Percentiles rank a stretch among this genome's conserved stretches.
Conservation (phyloP, 352 stramenopile species). For the Phytophthora citricola region DNA sequence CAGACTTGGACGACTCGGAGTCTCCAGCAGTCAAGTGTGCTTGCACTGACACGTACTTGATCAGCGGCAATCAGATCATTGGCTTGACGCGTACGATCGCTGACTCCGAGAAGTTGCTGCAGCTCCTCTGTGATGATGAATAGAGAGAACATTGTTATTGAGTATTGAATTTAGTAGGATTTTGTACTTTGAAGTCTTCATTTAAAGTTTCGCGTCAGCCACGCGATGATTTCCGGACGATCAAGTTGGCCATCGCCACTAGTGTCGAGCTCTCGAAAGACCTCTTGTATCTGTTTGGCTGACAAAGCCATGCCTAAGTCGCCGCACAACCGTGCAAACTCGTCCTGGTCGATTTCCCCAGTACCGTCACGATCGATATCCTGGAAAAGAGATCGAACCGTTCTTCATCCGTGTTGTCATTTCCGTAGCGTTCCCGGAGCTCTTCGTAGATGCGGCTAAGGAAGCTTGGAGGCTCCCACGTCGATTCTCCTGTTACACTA, state of each 20-base stretch:
- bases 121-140: slow-evolving; percentile 62
- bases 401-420: slow-evolving; percentile 58
- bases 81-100: slow-evolving; percentile 81
- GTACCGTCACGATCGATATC: slow-evolving; percentile 70
- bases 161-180: slow-evolving; percentile 10
- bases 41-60: slow-evolving; percentile 81
- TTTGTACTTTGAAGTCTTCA: slow-evolving; percentile 11
- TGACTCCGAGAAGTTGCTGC: slow-evolving; percentile 80
- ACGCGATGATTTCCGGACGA: slow-evolving; percentile 64
- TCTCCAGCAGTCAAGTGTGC: slow-evolving; percentile 56
- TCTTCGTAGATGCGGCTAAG: slow-evolving; percentile 65
- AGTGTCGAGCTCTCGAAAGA: slow-evolving; percentile 68
- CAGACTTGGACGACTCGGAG: slow-evolving; percentile 33
- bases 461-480: slow-evolving; percentile 65
- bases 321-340: slow-evolving; percentile 70
- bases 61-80: slow-evolving; percentile 78
- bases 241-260: slow-evolving; percentile 68
- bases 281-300: slow-evolving; percentile 55
- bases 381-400: slow-evolving; percentile 72
- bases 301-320: slow-evolving; percentile 76
- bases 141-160: slow-evolving; percentile 31
- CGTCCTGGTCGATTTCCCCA: slow-evolving; percentile 65
- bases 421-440: slow-evolving; percentile 55
- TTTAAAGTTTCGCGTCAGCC: slow-evolving; percentile 58
- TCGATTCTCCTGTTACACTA: slow-evolving; percentile 62